These are phyloP conservation scores for Grigorovia jiainica DNA, from an alignment of 805 yeast species.

Conservation along the genomic window DNA sequence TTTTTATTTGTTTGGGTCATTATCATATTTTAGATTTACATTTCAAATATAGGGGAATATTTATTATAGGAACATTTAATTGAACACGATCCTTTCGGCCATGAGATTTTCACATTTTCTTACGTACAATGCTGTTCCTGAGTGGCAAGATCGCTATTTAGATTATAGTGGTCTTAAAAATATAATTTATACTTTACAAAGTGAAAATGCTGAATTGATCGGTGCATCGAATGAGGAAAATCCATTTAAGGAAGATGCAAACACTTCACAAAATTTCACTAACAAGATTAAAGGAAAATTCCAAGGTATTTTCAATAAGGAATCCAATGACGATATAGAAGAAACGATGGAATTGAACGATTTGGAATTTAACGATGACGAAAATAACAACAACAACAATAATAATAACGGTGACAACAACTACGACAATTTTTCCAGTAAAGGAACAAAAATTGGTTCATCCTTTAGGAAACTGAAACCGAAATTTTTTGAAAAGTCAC, in stretches of 20 bases:
- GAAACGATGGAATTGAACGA: conserved; percentile 24
- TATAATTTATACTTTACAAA: conserved; percentile 45
- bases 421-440: background rate
- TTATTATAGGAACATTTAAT: too few species aligned
- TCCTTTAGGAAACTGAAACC: conserved; percentile 11
- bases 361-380: background rate
- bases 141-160: conserved; percentile 77
- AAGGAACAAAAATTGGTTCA: background rate
- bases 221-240: background rate
- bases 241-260: background rate
- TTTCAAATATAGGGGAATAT: too few species aligned
- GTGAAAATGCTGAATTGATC: conserved; percentile 17
- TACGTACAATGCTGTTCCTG: conserved; percentile 66
- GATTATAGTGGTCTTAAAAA: conserved; percentile 56
- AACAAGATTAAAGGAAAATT: conserved; percentile 10
- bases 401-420: background rate
- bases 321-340: conserved; percentile 3
- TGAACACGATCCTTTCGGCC: too few species aligned
- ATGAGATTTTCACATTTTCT: conserved; percentile 69
- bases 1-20: too few species aligned
- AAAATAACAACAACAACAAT: background rate
- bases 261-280: conserved; percentile 1
- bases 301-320: conserved; percentile 1
- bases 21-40: too few species aligned
- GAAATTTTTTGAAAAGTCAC: conserved; percentile 9